Evolutionary conservation across 1,139 yeast species (phyloP).

Genomic region (Taiozyma sp.): DNA sequence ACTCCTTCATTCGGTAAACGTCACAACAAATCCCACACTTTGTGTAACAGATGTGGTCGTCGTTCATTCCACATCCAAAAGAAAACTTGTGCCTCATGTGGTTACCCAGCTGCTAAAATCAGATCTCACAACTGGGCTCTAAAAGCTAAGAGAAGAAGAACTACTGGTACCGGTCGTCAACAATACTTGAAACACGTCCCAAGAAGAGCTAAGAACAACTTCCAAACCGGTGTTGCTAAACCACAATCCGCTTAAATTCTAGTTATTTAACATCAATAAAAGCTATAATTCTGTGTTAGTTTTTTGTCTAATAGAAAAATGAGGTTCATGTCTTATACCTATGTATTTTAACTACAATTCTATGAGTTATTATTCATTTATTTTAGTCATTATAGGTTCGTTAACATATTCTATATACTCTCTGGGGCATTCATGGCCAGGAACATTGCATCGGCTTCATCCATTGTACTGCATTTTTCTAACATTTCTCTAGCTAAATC

Average conservation of each 20-base stretch:
- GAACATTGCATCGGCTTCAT: constrained; percentile 76
- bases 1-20: constrained; percentile 99
- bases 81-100: constrained; percentile 98
- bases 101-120: constrained; percentile 99
- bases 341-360: not conserved
- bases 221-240: constrained; percentile 85
- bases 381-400: not conserved
- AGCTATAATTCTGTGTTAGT: constrained; percentile 1
- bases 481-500: constrained; percentile 70
- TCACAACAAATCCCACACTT: constrained; percentile 99
- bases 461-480: constrained; percentile 65
- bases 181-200: constrained; percentile 94
- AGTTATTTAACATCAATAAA: not conserved
- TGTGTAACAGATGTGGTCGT: constrained; percentile 99
- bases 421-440: constrained; percentile 48
- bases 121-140: constrained; percentile 99
- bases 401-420: not conserved
- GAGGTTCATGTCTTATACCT: constrained; percentile 2
- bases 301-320: constrained; percentile 6
- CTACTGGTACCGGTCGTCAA: constrained; percentile 99
- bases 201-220: constrained; percentile 98
- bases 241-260: constrained; percentile 37
- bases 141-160: constrained; percentile 99
- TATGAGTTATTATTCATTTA: not conserved
- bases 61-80: constrained; percentile 99